Percentiles rank a stretch among this genome's conserved stretches.
These are phyloP conservation scores for Penicillium palitans DNA, from an alignment of 2,329 filamentous ascomycete species.

Conservation along the genomic window DNA sequence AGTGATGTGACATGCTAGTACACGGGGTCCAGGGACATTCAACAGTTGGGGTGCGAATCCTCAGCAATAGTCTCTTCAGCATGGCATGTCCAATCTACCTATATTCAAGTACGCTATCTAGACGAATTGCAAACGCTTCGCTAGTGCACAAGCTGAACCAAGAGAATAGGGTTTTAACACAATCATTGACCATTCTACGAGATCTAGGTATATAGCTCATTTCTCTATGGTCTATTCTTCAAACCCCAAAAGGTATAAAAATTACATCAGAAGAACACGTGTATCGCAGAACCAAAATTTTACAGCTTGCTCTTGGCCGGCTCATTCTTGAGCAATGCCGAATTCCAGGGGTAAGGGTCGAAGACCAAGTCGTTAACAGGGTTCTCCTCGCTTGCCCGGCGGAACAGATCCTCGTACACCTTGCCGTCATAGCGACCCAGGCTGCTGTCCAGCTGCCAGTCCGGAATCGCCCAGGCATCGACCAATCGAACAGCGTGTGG, in stretches of 20 bases:
- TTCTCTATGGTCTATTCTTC: constrained; percentile 8
- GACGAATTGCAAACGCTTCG: background rate
- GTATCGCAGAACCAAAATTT: constrained; percentile 12
- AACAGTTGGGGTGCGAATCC: background rate
- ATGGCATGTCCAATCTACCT: background rate
- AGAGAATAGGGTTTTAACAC: background rate
- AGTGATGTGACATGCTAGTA: background rate
- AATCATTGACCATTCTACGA: constrained; percentile 5
- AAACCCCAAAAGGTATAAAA: background rate
- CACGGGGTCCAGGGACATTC: background rate
- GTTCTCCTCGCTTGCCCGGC: constrained; percentile 69
- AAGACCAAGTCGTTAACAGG: constrained; percentile 71
- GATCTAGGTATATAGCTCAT: constrained; percentile 7
- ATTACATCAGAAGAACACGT: constrained; percentile 12
- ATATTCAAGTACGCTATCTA: background rate
- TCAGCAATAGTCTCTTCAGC: too few relatives aligned
- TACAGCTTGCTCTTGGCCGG: constrained; percentile 41
- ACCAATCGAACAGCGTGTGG: constrained; percentile 72
- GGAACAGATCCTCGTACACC: constrained; percentile 76
- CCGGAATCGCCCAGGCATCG: constrained; percentile 73
- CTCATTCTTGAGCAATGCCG: constrained; percentile 60
- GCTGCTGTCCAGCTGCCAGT: constrained; percentile 74
- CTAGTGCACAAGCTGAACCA: background rate
- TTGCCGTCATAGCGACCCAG: constrained; percentile 70
- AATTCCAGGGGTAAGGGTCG: constrained; percentile 68